Base-by-base conservation (phyloP, 2,329 filamentous ascomycete genomes). In the Chrysosphaeria jannelii region DNA sequence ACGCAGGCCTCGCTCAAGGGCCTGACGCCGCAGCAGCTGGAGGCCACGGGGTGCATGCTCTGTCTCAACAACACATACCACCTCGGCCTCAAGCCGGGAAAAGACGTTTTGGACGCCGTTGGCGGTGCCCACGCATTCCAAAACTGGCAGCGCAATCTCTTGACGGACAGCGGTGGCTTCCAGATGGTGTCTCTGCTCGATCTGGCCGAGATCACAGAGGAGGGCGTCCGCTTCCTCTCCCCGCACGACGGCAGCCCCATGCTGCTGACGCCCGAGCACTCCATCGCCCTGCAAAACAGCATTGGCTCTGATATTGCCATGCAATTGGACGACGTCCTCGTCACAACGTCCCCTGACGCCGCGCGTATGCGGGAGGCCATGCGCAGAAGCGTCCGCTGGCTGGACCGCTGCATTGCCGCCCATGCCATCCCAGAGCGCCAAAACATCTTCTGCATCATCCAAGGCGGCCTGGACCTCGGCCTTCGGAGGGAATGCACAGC, bases 51-150 rank as follows among this genome's bases (percentile, higher is more conserved):
- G 20, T 97, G 88, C 38, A 64, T 72, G 28, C 49, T 97, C 20
- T 97, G 85, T 42, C 50, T 97, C 32, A 97, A 97, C 48, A 97
- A 97, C 46, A 97, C 85, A 8, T 97, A 97, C 39, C 85, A 97
- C 42, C 51, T 97, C 29, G 85, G 85, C 7, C 50, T 97, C 26
- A 93, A 90, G 45, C 85, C 85, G 1, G 88, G 85, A 1, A 79
- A 93, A 41, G 68, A 74, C 18, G 71, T 79, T 5, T 54, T 97
- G 11, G 75, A 89, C 35, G 58, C 67, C 3, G 56, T 93, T 24
- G 85, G 85, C 20, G 85, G 88, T 26, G 85, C 85, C 14, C 88
- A 97, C 46, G 81, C 70, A 42, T 49, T 97, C 25, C 85, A 97
- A 43, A 74, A 75, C 45, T 97, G 88, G 85, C 64, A 71, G 29